phyloP scores from a whole-genome alignment of 2,329 filamentous ascomycete genomes.

The Amauroascus verrucosus region DNA sequence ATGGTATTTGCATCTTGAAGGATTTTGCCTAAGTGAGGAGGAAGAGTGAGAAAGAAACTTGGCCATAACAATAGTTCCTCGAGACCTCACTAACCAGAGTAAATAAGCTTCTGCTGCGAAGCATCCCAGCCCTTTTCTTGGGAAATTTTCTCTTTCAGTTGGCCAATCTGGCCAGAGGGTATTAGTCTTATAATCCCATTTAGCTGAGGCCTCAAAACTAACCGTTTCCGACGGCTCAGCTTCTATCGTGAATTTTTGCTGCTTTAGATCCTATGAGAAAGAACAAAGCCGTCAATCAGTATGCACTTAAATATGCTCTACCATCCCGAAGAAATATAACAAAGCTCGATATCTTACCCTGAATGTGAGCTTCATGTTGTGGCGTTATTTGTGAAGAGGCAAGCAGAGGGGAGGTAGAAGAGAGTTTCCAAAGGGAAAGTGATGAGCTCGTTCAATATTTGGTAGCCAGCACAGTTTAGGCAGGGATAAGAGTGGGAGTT shows the following conservation, averaged over 20 bases:
- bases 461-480: neutral
- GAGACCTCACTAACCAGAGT: slow-evolving; percentile 64
- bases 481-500: neutral
- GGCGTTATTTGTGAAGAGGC: slow-evolving; percentile 1
- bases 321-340: neutral
- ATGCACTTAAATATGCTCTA: neutral
- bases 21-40: slow-evolving; percentile 70
- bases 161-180: slow-evolving; percentile 55
- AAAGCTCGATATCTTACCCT: slow-evolving; percentile 13
- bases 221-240: slow-evolving; percentile 88
- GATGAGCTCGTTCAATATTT: neutral
- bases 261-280: slow-evolving; percentile 82
- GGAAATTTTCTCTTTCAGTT: slow-evolving; percentile 86
- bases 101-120: slow-evolving; percentile 88
- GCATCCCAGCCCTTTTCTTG: slow-evolving; percentile 91
- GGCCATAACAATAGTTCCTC: neutral
- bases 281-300: neutral
- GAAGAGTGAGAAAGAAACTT: neutral
- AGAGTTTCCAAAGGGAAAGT: neutral
- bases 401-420: neutral
- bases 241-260: slow-evolving; percentile 95
- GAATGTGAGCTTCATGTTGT: slow-evolving; percentile 20
- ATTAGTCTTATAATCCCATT: slow-evolving; percentile 3
- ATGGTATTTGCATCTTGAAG: slow-evolving; percentile 95
- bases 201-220: slow-evolving; percentile 31